Percentiles rank a stretch among this genome's conserved stretches.
Conservation (phyloP, 345 rosid genomes). For the Zanthoxylum bungeanum region DNA sequence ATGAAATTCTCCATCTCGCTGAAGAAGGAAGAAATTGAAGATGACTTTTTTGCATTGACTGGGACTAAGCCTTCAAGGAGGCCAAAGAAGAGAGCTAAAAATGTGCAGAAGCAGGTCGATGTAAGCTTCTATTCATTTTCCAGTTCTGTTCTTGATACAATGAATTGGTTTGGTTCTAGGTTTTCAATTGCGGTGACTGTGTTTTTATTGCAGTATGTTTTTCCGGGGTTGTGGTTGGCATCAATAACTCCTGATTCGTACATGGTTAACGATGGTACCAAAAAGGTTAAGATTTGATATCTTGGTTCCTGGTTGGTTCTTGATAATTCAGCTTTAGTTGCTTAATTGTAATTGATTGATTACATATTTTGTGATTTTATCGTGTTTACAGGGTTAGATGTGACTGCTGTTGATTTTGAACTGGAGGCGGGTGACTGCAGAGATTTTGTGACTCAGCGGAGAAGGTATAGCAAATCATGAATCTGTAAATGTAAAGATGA, state of each 20-base stretch:
- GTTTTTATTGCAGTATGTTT: conserved; percentile 36
- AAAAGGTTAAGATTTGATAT: conserved; percentile 49
- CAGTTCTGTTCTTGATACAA: not conserved
- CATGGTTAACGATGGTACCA: conserved; percentile 41
- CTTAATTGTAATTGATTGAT: not conserved
- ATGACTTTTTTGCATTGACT: conserved; percentile 61
- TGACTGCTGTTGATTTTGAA: not conserved
- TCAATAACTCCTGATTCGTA: conserved; percentile 56
- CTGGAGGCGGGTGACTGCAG: not conserved
- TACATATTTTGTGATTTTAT: not conserved
- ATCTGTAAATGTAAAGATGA: conserved; percentile 6
- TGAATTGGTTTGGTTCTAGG: not conserved
- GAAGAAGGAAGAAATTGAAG: conserved; percentile 66
- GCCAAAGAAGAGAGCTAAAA: conserved; percentile 70
- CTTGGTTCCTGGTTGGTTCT: not conserved
- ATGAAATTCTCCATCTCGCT: conserved; percentile 54
- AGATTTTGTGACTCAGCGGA: not conserved
- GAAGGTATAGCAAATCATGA: conserved; percentile 13
- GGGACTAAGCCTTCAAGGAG: conserved; percentile 69
- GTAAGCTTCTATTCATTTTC: conserved; percentile 17
- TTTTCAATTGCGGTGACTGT: not conserved
- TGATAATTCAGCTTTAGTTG: not conserved
- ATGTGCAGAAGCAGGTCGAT: conserved; percentile 67
- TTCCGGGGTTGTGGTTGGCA: conserved; percentile 77
- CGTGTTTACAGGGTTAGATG: conserved; percentile 2